phyloP scores from a whole-genome alignment of 371 early-diverging fungal species.

The Basidiobolus meristosporus region DNA sequence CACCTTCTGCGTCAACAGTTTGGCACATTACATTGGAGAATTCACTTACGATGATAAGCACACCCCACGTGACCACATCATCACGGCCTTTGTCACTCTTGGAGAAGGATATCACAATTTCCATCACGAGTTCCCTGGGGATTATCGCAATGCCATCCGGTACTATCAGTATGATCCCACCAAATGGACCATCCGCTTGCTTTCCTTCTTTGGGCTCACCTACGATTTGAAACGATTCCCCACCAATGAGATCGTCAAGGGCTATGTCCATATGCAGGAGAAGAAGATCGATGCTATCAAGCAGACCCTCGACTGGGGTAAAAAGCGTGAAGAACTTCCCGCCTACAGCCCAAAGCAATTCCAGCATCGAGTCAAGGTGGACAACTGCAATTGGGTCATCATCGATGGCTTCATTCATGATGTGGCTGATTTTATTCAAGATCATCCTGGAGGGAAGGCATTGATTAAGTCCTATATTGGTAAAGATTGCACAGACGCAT shows the following conservation, averaged over 20 bases:
- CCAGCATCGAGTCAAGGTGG: slow-evolving; percentile 8
- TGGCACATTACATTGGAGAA: slow-evolving; percentile 74
- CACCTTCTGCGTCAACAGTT: slow-evolving; percentile 86
- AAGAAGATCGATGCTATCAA: slow-evolving; percentile 47
- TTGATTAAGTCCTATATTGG: slow-evolving; percentile 57
- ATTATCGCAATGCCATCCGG: slow-evolving; percentile 85
- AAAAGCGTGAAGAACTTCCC: slow-evolving; percentile 47
- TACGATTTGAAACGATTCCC: slow-evolving; percentile 79
- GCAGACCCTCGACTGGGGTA: slow-evolving; percentile 50
- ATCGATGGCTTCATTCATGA: slow-evolving; percentile 83
- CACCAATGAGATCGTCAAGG: slow-evolving; percentile 75
- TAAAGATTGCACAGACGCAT: slow-evolving; percentile 65
- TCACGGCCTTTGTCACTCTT: slow-evolving; percentile 60
- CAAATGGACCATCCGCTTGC: slow-evolving; percentile 70
- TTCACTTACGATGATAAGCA: slow-evolving; percentile 59
- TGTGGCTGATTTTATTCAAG: slow-evolving; percentile 64
- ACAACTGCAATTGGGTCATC: slow-evolving; percentile 54
- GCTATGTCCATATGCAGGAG: slow-evolving; percentile 60
- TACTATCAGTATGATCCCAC: slow-evolving; percentile 89
- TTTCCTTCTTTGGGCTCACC: slow-evolving; percentile 53
- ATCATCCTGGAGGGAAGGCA: slow-evolving; percentile 82
- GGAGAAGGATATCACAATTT: slow-evolving; percentile 83
- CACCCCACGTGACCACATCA: slow-evolving; percentile 60
- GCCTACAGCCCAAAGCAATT: slow-evolving; percentile 56
- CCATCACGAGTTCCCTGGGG: slow-evolving; percentile 90